These are phyloP conservation scores for Vitis hybrid DNA, from an alignment of 177 flowering plant genomes.

Conservation along the genomic window DNA sequence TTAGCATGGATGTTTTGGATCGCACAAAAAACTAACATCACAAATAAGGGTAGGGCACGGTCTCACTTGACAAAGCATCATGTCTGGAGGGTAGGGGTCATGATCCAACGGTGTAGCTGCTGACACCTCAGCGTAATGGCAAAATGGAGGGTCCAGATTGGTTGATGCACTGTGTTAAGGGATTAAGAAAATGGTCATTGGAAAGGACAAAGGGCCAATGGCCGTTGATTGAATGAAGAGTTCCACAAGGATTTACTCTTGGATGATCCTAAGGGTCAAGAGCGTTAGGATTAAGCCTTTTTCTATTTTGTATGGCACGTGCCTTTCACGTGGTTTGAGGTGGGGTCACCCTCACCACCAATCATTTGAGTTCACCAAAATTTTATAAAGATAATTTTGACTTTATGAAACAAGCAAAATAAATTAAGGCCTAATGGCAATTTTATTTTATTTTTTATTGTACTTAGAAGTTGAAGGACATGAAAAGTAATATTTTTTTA, in stretches of 20 bases:
- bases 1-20: no score
- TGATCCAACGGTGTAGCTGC: conserved; percentile 5
- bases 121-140: background rate
- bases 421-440: no score
- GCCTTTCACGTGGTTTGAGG: background rate
- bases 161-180: background rate
- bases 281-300: background rate
- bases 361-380: no score
- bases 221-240: conserved; percentile 26
- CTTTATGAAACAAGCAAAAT: no score
- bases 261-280: conserved; percentile 15
- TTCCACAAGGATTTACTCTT: conserved; percentile 4
- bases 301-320: background rate
- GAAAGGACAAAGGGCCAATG: conserved; percentile 3
- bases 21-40: no score
- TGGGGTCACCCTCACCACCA: no score
- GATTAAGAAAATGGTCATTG: background rate
- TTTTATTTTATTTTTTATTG: no score
- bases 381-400: no score
- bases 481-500: no score
- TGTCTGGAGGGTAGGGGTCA: conserved; percentile 11
- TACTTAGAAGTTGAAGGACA: no score
- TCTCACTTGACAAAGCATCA: background rate
- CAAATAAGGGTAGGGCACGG: no score
- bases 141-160: conserved; percentile 2